Evolutionary conservation across 495 filamentous ascomycete species (phyloP).

Genomic region (Lasiosphaeria hispida): DNA sequence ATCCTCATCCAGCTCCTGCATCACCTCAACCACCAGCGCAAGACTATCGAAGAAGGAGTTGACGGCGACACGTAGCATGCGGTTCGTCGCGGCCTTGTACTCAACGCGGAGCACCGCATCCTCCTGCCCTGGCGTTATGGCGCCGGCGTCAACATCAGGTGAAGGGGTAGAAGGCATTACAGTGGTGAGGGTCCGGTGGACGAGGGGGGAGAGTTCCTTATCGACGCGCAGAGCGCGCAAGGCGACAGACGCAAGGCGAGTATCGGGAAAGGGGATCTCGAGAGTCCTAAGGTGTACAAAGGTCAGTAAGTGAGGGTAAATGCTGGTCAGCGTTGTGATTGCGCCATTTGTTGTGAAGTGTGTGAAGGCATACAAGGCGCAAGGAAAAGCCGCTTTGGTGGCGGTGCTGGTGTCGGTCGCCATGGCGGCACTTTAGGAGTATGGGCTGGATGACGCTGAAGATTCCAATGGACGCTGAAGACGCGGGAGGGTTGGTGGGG

Average conservation of each 20-base stretch:
- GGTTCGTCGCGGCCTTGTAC: slow-evolving; percentile 87
- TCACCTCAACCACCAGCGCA: slow-evolving; percentile 76
- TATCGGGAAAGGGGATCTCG: slow-evolving; percentile 77
- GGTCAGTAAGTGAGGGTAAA: not conserved
- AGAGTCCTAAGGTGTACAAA: slow-evolving; percentile 62
- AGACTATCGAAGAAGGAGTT: slow-evolving; percentile 98
- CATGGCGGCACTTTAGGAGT: slow-evolving; percentile 11
- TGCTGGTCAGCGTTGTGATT: slow-evolving; percentile 6
- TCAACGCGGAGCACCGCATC: slow-evolving; percentile 65
- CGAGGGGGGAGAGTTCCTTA: slow-evolving; percentile 79
- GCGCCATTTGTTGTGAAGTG: slow-evolving; percentile 7
- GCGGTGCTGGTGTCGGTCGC: slow-evolving; percentile 8
- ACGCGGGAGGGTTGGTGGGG: slow-evolving; percentile 4
- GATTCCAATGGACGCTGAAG: not conserved
- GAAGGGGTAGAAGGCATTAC: slow-evolving; percentile 22
- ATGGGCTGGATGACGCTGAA: not conserved
- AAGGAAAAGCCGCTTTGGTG: slow-evolving; percentile 52
- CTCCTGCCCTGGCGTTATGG: slow-evolving; percentile 13
- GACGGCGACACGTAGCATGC: slow-evolving; percentile 94
- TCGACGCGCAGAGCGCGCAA: slow-evolving; percentile 79
- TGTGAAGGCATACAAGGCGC: slow-evolving; percentile 57
- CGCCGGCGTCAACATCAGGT: slow-evolving; percentile 16
- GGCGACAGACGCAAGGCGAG: slow-evolving; percentile 74
- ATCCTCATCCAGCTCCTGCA: slow-evolving; percentile 87
- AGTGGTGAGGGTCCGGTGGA: slow-evolving; percentile 68